Conservation (phyloP, 768 basidiomycete genomes). For the Rhodosporidiobolus odoratus region DNA sequence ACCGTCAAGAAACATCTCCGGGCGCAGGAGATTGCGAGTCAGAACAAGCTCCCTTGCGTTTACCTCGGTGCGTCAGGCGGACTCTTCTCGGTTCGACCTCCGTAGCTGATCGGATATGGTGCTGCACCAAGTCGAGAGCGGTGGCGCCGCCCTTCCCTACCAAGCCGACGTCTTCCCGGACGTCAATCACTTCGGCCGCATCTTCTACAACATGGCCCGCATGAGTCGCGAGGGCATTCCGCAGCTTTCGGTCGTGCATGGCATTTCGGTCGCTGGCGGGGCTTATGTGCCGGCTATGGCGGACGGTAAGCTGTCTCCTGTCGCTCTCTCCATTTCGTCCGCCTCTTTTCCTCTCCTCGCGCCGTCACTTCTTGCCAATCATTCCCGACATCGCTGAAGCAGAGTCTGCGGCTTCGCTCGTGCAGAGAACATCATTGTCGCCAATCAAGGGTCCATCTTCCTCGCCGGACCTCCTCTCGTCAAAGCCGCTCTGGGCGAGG, state of each 20-base stretch:
- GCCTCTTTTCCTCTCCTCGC: neutral
- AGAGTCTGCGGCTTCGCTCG: too few relatives aligned
- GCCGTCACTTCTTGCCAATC: too few relatives aligned
- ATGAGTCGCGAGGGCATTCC: constrained; percentile 29
- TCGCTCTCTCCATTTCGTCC: neutral
- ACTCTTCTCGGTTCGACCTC: neutral
- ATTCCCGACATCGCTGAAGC: too few relatives aligned
- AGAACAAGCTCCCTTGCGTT: constrained; percentile 81
- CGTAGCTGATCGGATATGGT: neutral
- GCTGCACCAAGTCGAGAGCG: constrained; percentile 72
- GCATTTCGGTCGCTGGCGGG: constrained; percentile 80
- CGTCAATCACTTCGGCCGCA: constrained; percentile 89
- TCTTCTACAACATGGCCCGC: constrained; percentile 91
- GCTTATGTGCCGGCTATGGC: constrained; percentile 80
- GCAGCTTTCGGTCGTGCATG: constrained; percentile 87
- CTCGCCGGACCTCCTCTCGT: constrained; percentile 90
- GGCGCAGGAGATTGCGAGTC: constrained; percentile 88
- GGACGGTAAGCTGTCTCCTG: constrained; percentile 54
- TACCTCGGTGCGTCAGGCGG: constrained; percentile 73
- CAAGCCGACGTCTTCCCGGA: constrained; percentile 90
- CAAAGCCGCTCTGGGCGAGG: constrained; percentile 89
- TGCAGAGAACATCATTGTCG: constrained; percentile 66
- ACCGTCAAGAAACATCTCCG: constrained; percentile 89
- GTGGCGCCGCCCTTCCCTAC: constrained; percentile 84
- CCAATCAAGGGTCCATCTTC: constrained; percentile 88